A percentile compares a stretch with the other conserved stretches of the same genome.
phyloP scores from a whole-genome alignment of 306 rosid genomes.

The Lupinus albus region DNA sequence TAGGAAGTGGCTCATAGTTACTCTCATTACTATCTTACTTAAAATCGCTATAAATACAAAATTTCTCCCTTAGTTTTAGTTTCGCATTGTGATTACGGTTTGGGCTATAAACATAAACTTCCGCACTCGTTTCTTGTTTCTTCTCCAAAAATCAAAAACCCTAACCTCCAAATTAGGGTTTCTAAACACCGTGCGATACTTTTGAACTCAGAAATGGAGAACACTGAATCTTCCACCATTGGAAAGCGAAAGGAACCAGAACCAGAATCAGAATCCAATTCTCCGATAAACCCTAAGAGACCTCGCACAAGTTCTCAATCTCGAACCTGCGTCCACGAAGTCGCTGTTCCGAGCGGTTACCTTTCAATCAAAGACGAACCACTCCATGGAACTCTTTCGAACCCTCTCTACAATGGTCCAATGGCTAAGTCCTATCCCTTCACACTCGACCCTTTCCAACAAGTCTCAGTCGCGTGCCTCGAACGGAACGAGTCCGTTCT shows the following conservation, averaged over 20 bases:
- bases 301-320: constrained; percentile 45
- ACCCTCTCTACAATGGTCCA: constrained; percentile 62
- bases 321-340: constrained; percentile 91
- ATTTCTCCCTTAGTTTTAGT: too few species aligned
- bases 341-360: constrained; percentile 79
- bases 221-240: too few species aligned
- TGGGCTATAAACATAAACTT: too few species aligned
- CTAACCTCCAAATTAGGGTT: background rate
- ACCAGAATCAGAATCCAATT: background rate
- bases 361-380: constrained; percentile 57
- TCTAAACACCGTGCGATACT: background rate
- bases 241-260: background rate
- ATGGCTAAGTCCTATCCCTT: constrained; percentile 73
- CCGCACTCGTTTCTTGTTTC: background rate
- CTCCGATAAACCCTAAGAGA: constrained; percentile 27
- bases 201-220: constrained; percentile 4
- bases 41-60: too few species aligned
- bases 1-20: too few species aligned
- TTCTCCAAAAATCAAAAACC: background rate
- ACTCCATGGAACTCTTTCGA: constrained; percentile 72
- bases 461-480: constrained; percentile 79
- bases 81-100: too few species aligned
- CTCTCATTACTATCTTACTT: too few species aligned
- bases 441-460: constrained; percentile 89
- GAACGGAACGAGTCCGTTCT: constrained; percentile 87